Conservation (phyloP, 169 alveolate species). For the Miamiensis avidus region DNA sequence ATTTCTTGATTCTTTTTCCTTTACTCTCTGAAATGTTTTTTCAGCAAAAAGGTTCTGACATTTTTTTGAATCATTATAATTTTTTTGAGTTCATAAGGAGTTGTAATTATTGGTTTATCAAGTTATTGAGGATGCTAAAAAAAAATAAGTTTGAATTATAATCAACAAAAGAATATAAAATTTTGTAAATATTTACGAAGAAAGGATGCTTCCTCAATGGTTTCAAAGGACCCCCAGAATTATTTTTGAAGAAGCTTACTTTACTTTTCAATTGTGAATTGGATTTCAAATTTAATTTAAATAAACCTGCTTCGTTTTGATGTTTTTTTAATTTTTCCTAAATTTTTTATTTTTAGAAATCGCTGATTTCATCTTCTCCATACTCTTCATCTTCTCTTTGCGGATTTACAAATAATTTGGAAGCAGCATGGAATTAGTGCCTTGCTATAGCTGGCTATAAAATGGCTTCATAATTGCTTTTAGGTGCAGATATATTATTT, state of each 20-base stretch:
- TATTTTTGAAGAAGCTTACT: neutral
- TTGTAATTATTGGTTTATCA: neutral
- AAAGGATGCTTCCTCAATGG: neutral
- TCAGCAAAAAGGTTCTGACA: neutral
- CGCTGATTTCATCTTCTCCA: neutral
- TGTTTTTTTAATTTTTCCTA: neutral
- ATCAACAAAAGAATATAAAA: too few species aligned
- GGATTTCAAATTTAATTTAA: neutral
- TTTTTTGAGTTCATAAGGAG: neutral
- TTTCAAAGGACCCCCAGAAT: neutral
- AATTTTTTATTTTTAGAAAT: too few species aligned
- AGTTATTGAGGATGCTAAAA: neutral
- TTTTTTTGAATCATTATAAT: too few species aligned
- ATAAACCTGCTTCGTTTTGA: neutral
- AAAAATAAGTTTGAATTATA: too few species aligned
- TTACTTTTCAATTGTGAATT: too few species aligned
- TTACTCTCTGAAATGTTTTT: neutral
- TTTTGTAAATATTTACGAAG: neutral
- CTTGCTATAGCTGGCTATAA: neutral
- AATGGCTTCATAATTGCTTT: neutral
- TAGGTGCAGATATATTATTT: neutral
- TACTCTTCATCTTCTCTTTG: neutral
- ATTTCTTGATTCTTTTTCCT: neutral
- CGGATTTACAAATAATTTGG: neutral
- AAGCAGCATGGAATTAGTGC: neutral